Percentiles rank a stretch among this genome's conserved stretches.
Conservation (phyloP, 305 asterid species). For the Ajuga reptans region DNA sequence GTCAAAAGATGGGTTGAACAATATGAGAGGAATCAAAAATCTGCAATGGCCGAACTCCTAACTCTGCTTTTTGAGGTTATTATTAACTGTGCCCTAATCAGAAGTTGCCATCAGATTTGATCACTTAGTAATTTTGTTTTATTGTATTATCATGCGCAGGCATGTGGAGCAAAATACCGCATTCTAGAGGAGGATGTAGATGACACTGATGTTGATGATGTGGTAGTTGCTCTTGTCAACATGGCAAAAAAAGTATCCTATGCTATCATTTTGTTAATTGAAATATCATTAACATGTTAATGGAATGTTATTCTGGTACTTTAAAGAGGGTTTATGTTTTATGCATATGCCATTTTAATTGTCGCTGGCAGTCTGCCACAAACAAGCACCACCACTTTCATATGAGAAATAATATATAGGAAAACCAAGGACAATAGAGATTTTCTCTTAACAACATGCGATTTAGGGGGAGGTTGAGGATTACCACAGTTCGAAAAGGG, state of each 20-base stretch:
- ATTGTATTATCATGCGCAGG: constrained; percentile 39
- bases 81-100: constrained; percentile 20
- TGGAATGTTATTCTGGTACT: background rate
- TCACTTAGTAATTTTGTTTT: constrained; percentile 9
- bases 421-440: background rate
- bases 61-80: constrained; percentile 83
- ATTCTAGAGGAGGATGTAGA: constrained; percentile 63
- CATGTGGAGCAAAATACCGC: constrained; percentile 80
- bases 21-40: constrained; percentile 62
- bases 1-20: constrained; percentile 81
- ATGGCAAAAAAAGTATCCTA: constrained; percentile 79
- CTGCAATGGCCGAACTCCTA: constrained; percentile 67
- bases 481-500: constrained; percentile 81
- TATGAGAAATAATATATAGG: background rate
- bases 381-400: background rate
- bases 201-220: constrained; percentile 77
- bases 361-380: background rate
- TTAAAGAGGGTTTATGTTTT: background rate
- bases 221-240: constrained; percentile 82
- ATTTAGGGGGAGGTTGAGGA: constrained; percentile 85
- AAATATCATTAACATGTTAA: background rate
- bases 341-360: background rate
- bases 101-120: constrained; percentile 8
- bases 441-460: constrained; percentile 35
- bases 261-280: background rate